Conservation (phyloP, 768 basidiomycete genomes). For the Suillus decipiens region DNA sequence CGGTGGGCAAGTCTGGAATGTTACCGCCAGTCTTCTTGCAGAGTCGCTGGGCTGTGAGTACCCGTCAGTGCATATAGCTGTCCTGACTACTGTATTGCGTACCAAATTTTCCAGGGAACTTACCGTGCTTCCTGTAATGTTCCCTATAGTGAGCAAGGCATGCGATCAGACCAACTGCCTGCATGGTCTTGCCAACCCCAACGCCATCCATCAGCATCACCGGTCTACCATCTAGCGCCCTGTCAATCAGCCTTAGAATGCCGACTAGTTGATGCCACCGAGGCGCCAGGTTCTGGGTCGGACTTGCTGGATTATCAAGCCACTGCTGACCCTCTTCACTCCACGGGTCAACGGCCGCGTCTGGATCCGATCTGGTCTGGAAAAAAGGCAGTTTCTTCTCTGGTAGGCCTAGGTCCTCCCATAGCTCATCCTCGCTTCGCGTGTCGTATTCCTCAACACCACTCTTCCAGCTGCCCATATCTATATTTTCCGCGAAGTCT, state of each 20-base stretch:
- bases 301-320: neutral
- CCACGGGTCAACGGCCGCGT: conserved; percentile 12
- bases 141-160: conserved; percentile 12
- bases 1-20: too few species aligned
- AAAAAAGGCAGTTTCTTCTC: conserved; percentile 9
- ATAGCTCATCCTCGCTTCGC: conserved; percentile 2
- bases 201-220: conserved; percentile 28
- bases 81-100: too few species aligned
- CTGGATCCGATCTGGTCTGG: conserved; percentile 7
- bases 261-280: conserved; percentile 25
- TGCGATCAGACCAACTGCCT: conserved; percentile 19
- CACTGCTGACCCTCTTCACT: conserved; percentile 13
- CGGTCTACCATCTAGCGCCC: neutral
- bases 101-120: too few species aligned
- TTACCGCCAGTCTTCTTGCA: too few species aligned
- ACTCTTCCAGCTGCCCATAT: neutral
- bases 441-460: neutral
- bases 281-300: conserved; percentile 3
- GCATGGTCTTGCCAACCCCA: conserved; percentile 26
- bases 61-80: too few species aligned
- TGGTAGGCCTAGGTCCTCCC: conserved; percentile 1
- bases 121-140: neutral
- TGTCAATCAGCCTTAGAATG: neutral
- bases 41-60: too few species aligned
- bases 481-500: neutral